These are phyloP conservation scores for Leccinum rimulosum DNA, from an alignment of 768 basidiomycete genomes.

Conservation along the genomic window DNA sequence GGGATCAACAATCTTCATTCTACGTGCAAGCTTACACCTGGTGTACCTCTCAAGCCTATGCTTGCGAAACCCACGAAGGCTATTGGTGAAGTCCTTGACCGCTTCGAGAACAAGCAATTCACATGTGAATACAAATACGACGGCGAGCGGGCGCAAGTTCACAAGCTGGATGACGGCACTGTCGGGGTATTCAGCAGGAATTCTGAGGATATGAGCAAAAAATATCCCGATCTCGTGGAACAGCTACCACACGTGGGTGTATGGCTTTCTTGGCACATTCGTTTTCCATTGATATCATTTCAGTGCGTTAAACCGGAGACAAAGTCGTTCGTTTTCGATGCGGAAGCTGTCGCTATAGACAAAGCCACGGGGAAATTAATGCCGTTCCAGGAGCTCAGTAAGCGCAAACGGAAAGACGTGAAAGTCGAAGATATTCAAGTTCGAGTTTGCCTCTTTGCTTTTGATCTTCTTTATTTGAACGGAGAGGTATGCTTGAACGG, in stretches of 20 bases:
- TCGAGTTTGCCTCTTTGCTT: constrained; percentile 93
- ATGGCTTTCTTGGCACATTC: not conserved
- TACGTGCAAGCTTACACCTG: constrained; percentile 88
- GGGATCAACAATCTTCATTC: constrained; percentile 71
- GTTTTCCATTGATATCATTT: constrained; percentile 3
- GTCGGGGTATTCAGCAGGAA: constrained; percentile 95
- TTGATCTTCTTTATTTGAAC: constrained; percentile 94
- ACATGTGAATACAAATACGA: constrained; percentile 99
- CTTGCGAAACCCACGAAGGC: constrained; percentile 99
- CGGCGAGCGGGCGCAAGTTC: constrained; percentile 96
- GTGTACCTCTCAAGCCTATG: constrained; percentile 98
- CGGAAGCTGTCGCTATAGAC: constrained; percentile 97
- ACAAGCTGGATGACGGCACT: constrained; percentile 75
- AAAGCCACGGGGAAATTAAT: constrained; percentile 77
- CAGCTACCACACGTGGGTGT: constrained; percentile 76
- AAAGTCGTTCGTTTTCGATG: constrained; percentile 90
- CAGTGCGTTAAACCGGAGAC: constrained; percentile 86
- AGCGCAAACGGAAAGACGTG: constrained; percentile 95
- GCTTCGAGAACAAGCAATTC: constrained; percentile 93
- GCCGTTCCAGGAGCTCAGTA: constrained; percentile 97
- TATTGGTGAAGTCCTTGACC: constrained; percentile 94
- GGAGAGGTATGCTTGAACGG: constrained; percentile 64
- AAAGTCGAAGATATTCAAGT: constrained; percentile 98
- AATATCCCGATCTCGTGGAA: constrained; percentile 97
- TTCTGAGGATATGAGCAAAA: constrained; percentile 99